Conservation (phyloP, 1,284 basidiomycete species). For the Pisolithus thermaeus region DNA sequence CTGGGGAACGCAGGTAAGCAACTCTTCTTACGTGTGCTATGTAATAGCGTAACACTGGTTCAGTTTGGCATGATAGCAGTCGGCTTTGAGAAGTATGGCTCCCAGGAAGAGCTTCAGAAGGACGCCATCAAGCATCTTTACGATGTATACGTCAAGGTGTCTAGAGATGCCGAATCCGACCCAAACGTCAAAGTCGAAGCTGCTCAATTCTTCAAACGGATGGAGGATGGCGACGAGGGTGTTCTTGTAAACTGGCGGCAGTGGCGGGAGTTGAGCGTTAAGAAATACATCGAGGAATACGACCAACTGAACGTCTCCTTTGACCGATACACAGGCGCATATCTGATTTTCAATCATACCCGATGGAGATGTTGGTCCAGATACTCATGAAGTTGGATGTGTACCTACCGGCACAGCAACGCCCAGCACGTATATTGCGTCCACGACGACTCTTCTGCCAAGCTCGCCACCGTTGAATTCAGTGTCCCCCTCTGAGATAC, state of each 20-base stretch:
- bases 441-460: conserved; percentile 18
- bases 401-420: neutral
- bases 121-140: conserved; percentile 96
- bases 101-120: conserved; percentile 74
- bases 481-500: neutral
- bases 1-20: conserved; percentile 88
- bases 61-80: conserved; percentile 86
- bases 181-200: conserved; percentile 78
- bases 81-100: conserved; percentile 91
- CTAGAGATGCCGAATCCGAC: conserved; percentile 74
- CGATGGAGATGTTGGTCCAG: conserved; percentile 9
- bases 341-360: too few species aligned
- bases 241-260: conserved; percentile 86
- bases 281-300: conserved; percentile 90
- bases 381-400: conserved; percentile 4
- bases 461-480: neutral
- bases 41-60: neutral
- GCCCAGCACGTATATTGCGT: conserved; percentile 9
- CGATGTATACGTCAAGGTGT: conserved; percentile 93
- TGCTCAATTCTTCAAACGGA: conserved; percentile 88
- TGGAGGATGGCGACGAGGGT: conserved; percentile 90
- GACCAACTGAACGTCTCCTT: conserved; percentile 88
- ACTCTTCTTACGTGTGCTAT: neutral
- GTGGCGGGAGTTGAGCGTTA: conserved; percentile 90
- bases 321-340: conserved; percentile 92